Conservation (phyloP, 208 protist species). For the Crithidia fasciculata region DNA sequence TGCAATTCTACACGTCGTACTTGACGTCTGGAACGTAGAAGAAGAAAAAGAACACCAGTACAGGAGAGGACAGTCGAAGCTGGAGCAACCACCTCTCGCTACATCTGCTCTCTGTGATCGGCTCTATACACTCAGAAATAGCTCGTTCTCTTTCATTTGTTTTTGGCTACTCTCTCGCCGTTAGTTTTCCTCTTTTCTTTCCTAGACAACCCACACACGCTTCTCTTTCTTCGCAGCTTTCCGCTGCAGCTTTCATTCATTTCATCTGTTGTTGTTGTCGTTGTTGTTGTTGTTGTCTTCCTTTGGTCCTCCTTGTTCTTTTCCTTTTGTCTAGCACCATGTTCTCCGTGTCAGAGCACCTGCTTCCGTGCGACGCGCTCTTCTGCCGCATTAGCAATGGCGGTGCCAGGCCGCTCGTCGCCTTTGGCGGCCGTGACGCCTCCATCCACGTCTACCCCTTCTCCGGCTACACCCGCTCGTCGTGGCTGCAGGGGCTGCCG, state of each 20-base stretch:
- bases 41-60: not conserved
- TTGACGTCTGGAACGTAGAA: not conserved
- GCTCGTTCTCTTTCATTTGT: not conserved
- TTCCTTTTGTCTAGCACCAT: conserved; percentile 17
- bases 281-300: not conserved
- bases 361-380: conserved; percentile 70
- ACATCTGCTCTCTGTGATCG: not conserved
- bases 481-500: conserved; percentile 58
- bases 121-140: not conserved
- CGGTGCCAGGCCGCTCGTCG: conserved; percentile 66
- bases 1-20: not conserved
- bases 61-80: not conserved
- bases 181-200: conserved; percentile 17
- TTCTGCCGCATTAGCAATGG: conserved; percentile 60
- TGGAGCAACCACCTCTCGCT: not conserved
- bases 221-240: not conserved
- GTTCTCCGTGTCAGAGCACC: conserved; percentile 38
- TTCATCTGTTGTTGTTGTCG: conserved; percentile 1
- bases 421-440: conserved; percentile 68
- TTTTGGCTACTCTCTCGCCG: not conserved
- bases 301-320: not conserved
- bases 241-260: not conserved
- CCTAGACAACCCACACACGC: not conserved
- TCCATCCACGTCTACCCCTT: conserved; percentile 74
- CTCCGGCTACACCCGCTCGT: conserved; percentile 43